Conservation (phyloP, 768 basidiomycete species). For the Podaxis carcinomalis region DNA sequence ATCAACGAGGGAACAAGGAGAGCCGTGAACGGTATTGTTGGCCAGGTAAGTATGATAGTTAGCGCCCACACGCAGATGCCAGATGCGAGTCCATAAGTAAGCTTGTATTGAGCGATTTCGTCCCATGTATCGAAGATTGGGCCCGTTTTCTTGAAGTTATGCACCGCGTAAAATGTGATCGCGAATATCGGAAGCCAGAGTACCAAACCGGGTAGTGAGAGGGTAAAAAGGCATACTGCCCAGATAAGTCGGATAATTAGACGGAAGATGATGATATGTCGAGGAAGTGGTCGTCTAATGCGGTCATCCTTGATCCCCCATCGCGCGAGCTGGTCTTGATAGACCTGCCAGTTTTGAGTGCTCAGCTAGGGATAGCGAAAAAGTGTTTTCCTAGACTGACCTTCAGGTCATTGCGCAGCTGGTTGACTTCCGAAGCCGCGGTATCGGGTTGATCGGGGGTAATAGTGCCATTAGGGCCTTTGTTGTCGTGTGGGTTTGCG, state of each 20-base stretch:
- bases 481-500: conserved; percentile 21
- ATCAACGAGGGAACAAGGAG: conserved; percentile 67
- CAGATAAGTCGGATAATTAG: conserved; percentile 63
- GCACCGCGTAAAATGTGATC: conserved; percentile 65
- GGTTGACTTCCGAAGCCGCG: conserved; percentile 23
- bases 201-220: conserved; percentile 74
- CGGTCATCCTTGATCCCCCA: conserved; percentile 85
- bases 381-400: conserved; percentile 28
- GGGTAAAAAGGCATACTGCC: conserved; percentile 53
- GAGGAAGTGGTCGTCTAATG: conserved; percentile 59
- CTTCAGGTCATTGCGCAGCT: conserved; percentile 54
- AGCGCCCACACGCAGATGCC: conserved; percentile 65
- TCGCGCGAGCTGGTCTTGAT: conserved; percentile 66
- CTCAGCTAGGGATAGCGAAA: conserved; percentile 1
- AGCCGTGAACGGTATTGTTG: conserved; percentile 51
- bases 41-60: conserved; percentile 55
- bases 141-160: conserved; percentile 75
- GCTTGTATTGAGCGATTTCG: conserved; percentile 87
- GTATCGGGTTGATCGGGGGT: conserved; percentile 21
- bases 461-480: conserved; percentile 16
- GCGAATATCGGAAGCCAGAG: conserved; percentile 80
- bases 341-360: conserved; percentile 38
- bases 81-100: conserved; percentile 75
- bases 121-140: conserved; percentile 86
- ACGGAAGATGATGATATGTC: conserved; percentile 53